These are phyloP conservation scores for Dalbergia cochinchinensis DNA, from an alignment of 306 rosid genomes.

Conservation along the genomic window DNA sequence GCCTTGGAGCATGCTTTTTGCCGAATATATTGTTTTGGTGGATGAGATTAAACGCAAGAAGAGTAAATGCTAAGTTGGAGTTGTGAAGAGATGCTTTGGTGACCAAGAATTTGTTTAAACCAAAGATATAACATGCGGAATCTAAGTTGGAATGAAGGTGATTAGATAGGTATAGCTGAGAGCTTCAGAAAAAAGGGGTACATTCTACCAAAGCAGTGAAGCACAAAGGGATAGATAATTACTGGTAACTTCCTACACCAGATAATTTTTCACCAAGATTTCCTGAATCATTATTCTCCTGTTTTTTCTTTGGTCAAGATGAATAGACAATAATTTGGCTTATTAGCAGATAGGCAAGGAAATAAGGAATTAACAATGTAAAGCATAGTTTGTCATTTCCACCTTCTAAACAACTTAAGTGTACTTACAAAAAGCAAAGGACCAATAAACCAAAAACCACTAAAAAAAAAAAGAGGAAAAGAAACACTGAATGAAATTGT, in stretches of 20 bases:
- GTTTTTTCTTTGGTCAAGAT: slow-evolving; percentile 24
- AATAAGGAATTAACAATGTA: slow-evolving; percentile 28
- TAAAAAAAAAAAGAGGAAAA: background rate
- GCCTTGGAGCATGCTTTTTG: background rate
- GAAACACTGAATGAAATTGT: slow-evolving; percentile 22
- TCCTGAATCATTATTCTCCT: slow-evolving; percentile 30
- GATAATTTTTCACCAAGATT: slow-evolving; percentile 30
- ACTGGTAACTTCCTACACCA: background rate
- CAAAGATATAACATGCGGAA: slow-evolving; percentile 1
- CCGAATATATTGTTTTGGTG: background rate
- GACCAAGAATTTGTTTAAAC: slow-evolving; percentile 17
- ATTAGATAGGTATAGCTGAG: slow-evolving; percentile 15
- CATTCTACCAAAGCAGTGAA: slow-evolving; percentile 25
- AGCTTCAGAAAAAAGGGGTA: slow-evolving; percentile 22
- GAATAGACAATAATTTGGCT: slow-evolving; percentile 28
- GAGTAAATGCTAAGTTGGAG: slow-evolving; percentile 19
- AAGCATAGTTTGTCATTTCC: slow-evolving; percentile 35
- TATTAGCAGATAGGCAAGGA: slow-evolving; percentile 21
- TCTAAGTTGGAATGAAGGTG: slow-evolving; percentile 22
- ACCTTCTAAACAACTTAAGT: slow-evolving; percentile 39
- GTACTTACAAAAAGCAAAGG: slow-evolving; percentile 16
- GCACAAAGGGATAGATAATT: background rate
- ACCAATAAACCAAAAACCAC: slow-evolving; percentile 19
- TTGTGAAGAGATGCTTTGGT: background rate
- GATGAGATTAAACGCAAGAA: background rate